A percentile compares a stretch with the other conserved stretches of the same genome.
Evolutionary conservation across 768 basidiomycete species (phyloP).

Genomic region (Amanita subjunquillea): DNA sequence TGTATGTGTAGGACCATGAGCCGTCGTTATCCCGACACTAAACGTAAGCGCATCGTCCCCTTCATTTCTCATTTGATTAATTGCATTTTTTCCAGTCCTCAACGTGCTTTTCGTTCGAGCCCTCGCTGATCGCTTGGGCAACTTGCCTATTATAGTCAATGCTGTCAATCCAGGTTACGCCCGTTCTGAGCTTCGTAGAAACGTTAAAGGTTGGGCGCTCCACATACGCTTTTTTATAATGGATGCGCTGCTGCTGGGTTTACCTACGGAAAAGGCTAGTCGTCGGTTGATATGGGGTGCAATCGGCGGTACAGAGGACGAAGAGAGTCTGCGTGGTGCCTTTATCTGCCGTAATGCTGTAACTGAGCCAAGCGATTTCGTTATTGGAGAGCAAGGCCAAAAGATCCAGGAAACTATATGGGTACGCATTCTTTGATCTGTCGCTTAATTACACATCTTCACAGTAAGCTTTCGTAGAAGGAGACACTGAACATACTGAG

Average conservation of each 20-base stretch:
- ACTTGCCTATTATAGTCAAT: constrained; percentile 21
- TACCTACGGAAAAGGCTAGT: constrained; percentile 26
- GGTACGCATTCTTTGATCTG: constrained; percentile 14
- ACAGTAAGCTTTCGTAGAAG: background rate
- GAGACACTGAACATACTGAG: constrained; percentile 2
- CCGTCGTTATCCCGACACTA: constrained; percentile 21
- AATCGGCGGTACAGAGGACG: constrained; percentile 14
- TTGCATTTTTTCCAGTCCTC: constrained; percentile 19
- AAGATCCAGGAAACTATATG: constrained; percentile 21
- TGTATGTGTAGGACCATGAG: constrained; percentile 6
- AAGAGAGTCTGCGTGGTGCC: constrained; percentile 19
- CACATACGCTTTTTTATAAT: constrained; percentile 12
- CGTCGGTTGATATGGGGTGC: constrained; percentile 25
- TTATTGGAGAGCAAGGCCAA: constrained; percentile 20
- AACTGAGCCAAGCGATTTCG: constrained; percentile 22
- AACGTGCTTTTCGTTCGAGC: constrained; percentile 28
- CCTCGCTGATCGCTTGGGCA: constrained; percentile 18
- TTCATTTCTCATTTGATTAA: background rate
- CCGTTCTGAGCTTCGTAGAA: constrained; percentile 23
- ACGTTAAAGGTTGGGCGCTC: constrained; percentile 11
- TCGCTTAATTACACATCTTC: background rate
- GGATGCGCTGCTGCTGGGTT: constrained; percentile 20
- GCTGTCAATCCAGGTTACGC: constrained; percentile 32
- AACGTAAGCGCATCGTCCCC: constrained; percentile 16
- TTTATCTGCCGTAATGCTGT: constrained; percentile 16